These are phyloP conservation scores for Fusarium buharicum DNA, from an alignment of 2,329 filamentous ascomycete species.

Conservation along the genomic window DNA sequence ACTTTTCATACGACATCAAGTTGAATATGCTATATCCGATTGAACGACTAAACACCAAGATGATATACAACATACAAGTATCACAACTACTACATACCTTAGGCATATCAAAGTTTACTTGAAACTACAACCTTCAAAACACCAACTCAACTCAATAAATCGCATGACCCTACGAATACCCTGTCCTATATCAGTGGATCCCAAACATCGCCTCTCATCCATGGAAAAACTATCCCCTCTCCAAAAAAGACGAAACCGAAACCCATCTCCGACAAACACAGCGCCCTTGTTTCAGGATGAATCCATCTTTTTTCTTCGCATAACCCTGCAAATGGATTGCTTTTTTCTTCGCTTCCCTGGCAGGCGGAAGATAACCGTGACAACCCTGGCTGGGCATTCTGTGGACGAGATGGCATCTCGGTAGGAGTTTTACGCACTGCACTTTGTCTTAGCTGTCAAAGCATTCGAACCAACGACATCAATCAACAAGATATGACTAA, in stretches of 20 bases:
- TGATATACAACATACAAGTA: too few relatives aligned
- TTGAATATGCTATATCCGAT: too few relatives aligned
- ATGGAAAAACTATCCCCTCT: constrained; percentile 34
- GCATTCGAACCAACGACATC: too few relatives aligned
- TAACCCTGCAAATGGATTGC: constrained; percentile 1
- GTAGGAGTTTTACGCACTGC: not conserved
- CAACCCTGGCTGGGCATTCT: not conserved
- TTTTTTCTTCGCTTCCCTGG: constrained; percentile 13
- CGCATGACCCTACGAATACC: not conserved
- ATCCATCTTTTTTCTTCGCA: constrained; percentile 14
- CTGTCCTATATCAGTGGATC: constrained; percentile 10
- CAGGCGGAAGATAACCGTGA: constrained; percentile 2
- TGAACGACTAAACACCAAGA: too few relatives aligned
- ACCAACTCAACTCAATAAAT: not conserved
- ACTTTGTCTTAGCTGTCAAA: not conserved
- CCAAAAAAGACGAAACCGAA: constrained; percentile 34
- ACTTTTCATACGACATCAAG: too few relatives aligned
- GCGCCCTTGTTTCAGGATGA: constrained; percentile 32
- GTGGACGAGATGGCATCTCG: constrained; percentile 5
- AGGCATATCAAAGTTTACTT: not conserved
- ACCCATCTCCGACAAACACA: constrained; percentile 28
- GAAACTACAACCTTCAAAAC: not conserved
- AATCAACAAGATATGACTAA: not conserved
- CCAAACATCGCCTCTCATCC: constrained; percentile 24
- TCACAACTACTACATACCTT: too few relatives aligned